These are phyloP conservation scores for Phyllosticta citriasiana DNA, from an alignment of 2,329 filamentous ascomycete genomes.

Conservation along the genomic window DNA sequence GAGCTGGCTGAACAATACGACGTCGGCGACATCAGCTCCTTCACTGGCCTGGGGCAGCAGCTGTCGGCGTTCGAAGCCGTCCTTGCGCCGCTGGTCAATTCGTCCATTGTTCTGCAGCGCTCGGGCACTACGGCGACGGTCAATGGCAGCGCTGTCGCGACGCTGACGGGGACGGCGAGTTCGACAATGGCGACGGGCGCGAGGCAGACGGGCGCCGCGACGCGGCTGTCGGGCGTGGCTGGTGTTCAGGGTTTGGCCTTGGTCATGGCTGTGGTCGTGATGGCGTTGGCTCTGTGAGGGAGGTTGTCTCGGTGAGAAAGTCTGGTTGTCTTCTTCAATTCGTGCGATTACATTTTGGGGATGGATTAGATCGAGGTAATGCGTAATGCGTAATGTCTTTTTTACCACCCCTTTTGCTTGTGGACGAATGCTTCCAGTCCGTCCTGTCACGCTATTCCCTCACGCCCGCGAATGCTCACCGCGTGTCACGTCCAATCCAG, in stretches of 20 bases:
- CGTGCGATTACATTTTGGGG: too few relatives aligned
- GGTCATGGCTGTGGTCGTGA: not conserved
- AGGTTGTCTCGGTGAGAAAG: not conserved
- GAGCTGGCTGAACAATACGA: constrained; percentile 35
- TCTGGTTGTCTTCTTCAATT: not conserved
- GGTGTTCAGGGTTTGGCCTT: not conserved
- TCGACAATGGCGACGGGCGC: not conserved
- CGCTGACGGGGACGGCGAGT: not conserved
- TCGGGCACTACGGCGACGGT: not conserved
- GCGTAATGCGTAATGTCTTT: too few relatives aligned
- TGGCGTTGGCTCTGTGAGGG: not conserved
- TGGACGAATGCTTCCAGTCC: too few relatives aligned
- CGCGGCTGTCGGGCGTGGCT: not conserved
- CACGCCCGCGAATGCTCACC: too few relatives aligned
- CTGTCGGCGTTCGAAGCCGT: constrained; percentile 46
- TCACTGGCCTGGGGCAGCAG: constrained; percentile 46
- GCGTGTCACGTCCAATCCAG: too few relatives aligned
- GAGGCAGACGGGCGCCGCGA: not conserved
- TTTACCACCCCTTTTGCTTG: too few relatives aligned
- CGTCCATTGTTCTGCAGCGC: not conserved
- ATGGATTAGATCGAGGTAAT: too few relatives aligned
- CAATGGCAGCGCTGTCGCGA: not conserved
- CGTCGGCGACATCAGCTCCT: constrained; percentile 33
- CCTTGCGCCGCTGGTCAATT: not conserved
- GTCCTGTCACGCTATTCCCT: too few relatives aligned